These are phyloP conservation scores for Phytophthora rubi DNA, from an alignment of 352 stramenopile species.

Conservation along the genomic window DNA sequence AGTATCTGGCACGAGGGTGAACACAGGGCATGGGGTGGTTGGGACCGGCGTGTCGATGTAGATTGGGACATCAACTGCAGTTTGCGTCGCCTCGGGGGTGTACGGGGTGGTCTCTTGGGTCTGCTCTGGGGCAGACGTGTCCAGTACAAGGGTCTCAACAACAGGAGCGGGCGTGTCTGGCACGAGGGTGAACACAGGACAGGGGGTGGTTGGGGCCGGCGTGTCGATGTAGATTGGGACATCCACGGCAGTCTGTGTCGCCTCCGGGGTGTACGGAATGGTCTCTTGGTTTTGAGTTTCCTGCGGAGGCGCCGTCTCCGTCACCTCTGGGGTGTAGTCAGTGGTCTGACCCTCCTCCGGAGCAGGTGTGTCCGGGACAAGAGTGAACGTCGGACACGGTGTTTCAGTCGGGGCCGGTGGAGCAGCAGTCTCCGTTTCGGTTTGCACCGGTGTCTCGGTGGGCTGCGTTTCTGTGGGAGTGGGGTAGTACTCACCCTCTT, in stretches of 20 bases:
- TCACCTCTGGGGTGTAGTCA: slow-evolving; percentile 12
- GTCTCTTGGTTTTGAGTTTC: neutral
- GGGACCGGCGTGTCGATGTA: neutral
- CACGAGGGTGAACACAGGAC: slow-evolving; percentile 11
- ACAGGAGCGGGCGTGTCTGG: slow-evolving; percentile 21
- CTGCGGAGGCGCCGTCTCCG: slow-evolving; percentile 6
- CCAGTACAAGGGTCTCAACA: slow-evolving; percentile 8
- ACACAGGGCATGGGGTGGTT: slow-evolving; percentile 19
- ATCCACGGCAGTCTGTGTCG: slow-evolving; percentile 11
- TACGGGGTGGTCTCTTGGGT: neutral
- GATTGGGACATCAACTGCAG: neutral
- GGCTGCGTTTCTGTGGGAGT: neutral
- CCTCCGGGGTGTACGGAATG: neutral
- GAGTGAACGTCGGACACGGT: slow-evolving; percentile 9
- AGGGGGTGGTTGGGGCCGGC: slow-evolving; percentile 24
- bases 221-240: slow-evolving; percentile 4
- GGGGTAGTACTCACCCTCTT: slow-evolving; percentile 6
- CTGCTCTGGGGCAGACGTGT: slow-evolving; percentile 13
- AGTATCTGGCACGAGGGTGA: slow-evolving; percentile 11
- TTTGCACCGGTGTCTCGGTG: slow-evolving; percentile 4
- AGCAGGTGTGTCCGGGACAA: slow-evolving; percentile 22
- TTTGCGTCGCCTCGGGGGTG: neutral
- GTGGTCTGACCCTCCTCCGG: slow-evolving; percentile 3
- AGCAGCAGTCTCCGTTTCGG: slow-evolving; percentile 13
- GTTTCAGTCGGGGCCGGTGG: slow-evolving; percentile 3